Conservation (phyloP, 768 basidiomycete species). For the Suillus subaureus region DNA sequence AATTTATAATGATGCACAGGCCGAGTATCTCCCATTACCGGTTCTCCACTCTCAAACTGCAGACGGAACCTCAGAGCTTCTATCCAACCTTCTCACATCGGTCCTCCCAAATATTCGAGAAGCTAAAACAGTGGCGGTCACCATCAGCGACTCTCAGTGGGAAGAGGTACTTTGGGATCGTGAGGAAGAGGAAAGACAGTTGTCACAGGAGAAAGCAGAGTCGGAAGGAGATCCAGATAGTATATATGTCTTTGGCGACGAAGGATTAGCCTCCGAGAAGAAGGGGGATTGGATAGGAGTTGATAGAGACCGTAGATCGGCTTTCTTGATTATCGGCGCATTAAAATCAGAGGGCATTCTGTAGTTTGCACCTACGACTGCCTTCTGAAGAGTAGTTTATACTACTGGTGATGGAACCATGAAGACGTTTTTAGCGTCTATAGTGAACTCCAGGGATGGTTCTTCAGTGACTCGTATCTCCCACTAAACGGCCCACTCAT, state of each 20-base stretch:
- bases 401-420: not conserved
- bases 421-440: not conserved
- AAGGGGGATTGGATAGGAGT: constrained; percentile 77
- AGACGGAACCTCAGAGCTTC: constrained; percentile 71
- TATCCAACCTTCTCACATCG: constrained; percentile 75
- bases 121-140: constrained; percentile 76
- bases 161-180: constrained; percentile 79
- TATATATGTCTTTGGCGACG: constrained; percentile 64
- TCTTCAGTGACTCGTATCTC: not conserved
- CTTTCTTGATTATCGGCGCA: constrained; percentile 78
- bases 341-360: constrained; percentile 73
- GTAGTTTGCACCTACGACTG: constrained; percentile 22
- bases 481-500: not conserved
- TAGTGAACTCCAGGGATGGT: not conserved
- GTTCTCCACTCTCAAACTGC: constrained; percentile 62
- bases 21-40: constrained; percentile 81
- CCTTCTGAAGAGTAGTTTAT: constrained; percentile 13
- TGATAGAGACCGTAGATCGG: constrained; percentile 77
- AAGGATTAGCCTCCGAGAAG: constrained; percentile 48
- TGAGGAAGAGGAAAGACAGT: constrained; percentile 55
- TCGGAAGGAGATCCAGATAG: constrained; percentile 42
- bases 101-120: constrained; percentile 73
- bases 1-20: constrained; percentile 42
- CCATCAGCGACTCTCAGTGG: constrained; percentile 78
- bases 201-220: constrained; percentile 24